Evolutionary conservation across 768 basidiomycete species (phyloP), one percentile per base, ranked within the genome.

Genomic region (Serendipita indica): DNA sequence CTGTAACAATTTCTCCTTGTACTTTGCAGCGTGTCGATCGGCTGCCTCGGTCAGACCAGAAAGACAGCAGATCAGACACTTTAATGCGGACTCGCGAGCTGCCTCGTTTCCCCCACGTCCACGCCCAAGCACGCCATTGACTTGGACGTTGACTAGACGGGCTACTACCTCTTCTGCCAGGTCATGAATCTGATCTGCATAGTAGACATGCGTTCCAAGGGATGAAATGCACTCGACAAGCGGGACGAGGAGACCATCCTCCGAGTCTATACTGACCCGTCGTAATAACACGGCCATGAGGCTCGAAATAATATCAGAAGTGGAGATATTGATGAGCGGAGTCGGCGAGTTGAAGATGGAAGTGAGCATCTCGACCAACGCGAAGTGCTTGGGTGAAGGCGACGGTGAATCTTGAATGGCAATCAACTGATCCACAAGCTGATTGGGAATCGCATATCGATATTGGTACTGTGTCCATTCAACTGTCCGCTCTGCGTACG

Each of bases 161-260:
- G 77, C 78, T 39, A 90, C 79, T 43, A 93, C 71, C 68, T 93
- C 92, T 58, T 81, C 83, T 1, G 89, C 81, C 41, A 96, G 80
- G 66, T 96, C 93, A 66, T 90, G 89, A 54, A 92, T 89, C 70
- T 97, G 93, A 69, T 96, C 93, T 35, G 89, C 86, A 67, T 97
- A 97, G 72, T 96, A 93, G 58, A 94, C 82, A 66, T 94, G 91
- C 10, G 85, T 82, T 33, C 90, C 90, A 10, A 97, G 74, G 0
- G 91, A 87, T 2, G 85, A 75, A 39, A 93, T 84, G 65, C 86
- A 85, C 58, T 81, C 75, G 5, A 92, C 84, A 57, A 92, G 68
- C 5, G 77, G 69, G 0, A 81, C 76, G 10, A 97, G 72, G 7
- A 90, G 73, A 4, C 74, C 61, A 64, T 93, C 90, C 10, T 79